Evolutionary conservation across 768 basidiomycete species (phyloP), one percentile per base, ranked within the genome.

Genomic region (Wakefieldia striispora): DNA sequence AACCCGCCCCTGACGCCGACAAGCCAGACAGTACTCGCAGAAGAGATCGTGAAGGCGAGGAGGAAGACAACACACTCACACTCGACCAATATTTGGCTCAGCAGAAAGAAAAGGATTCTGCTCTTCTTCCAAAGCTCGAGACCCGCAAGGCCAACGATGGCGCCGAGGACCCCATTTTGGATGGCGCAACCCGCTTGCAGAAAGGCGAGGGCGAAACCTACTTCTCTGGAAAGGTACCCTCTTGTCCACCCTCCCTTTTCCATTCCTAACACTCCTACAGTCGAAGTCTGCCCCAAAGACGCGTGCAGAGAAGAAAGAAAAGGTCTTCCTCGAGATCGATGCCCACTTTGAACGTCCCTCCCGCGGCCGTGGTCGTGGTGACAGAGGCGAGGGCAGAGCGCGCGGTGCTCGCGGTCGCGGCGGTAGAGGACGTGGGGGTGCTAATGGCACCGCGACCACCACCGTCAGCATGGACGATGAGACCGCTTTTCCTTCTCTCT

Each of bases 21-120:
- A 70, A 71, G 45, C 67, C 66, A 29, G 74, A 76, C 16, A 50
- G 70, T 40, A 54, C 68, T 6, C 71, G 71, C 65, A 59, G 68
- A 52, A 78, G 70, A 58, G 80, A 84, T 46, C 72, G 76, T 16
- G 85, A 89, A 63, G 74, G 70, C 17, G 92, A 94, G 59, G 91
- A 94, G 64, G 90, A 93, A 67, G 92, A 95, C 70, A 91, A 93
- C 72, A 93, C 91, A 38, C 81, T 97, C 63, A 95, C 95, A 36
- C 79, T 94, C 65, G 95, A 97, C 43, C 87, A 97, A 67, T 98
- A 94, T 75, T 76, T 89, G 53, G 88, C 91, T 58, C 83, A 91
- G 71, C 76, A 87, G 69, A 83, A 81, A 68, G 84, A 85, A 55
- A 78, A 77, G 63, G 78, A 80, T 1, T 63, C 61, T 21, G 55